Evolutionary conservation across 352 stramenopile genomes (phyloP).

Genomic region (Globisporangium canariense): DNA sequence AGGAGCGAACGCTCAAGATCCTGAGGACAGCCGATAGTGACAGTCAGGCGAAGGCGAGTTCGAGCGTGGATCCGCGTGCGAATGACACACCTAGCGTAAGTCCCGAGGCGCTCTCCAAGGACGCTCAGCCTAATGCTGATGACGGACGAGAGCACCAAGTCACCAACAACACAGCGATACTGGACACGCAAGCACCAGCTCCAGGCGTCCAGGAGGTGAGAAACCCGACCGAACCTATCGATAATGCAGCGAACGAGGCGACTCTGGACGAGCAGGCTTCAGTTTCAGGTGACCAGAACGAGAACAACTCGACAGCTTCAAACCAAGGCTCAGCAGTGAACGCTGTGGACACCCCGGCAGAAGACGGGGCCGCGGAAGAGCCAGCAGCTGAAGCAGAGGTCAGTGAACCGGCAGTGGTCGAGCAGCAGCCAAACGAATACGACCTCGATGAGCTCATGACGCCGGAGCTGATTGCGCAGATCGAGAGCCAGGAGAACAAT

Average conservation of each 20-base stretch:
- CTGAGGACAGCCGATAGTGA: neutral
- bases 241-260: neutral
- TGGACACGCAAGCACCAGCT: neutral
- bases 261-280: neutral
- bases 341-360: neutral
- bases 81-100: neutral
- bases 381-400: neutral
- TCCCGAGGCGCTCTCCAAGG: neutral
- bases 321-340: neutral
- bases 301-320: neutral
- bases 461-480: constrained; percentile 5
- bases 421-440: neutral
- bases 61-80: too few relatives aligned
- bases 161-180: neutral
- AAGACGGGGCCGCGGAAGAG: neutral
- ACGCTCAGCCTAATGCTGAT: too few relatives aligned
- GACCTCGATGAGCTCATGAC: constrained; percentile 15
- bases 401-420: neutral
- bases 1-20: neutral
- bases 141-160: too few relatives aligned
- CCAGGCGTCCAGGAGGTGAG: neutral
- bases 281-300: neutral
- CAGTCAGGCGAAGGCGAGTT: neutral
- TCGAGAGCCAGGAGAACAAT: neutral
- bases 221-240: neutral